Conservation (phyloP, 768 basidiomycete species). For the Piloderma croceum region DNA sequence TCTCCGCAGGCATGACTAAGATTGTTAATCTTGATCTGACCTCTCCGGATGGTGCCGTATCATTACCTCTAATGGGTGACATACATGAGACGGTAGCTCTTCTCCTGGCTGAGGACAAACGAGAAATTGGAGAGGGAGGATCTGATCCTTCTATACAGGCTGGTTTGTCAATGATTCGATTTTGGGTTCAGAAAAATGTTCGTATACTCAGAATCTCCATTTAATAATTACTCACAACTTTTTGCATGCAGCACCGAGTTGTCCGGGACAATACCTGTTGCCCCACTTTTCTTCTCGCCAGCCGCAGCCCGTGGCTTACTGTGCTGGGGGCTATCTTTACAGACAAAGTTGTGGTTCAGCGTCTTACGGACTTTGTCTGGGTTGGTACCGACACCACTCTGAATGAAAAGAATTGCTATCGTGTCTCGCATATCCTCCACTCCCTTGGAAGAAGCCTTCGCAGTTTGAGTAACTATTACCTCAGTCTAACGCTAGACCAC, state of each 20-base stretch:
- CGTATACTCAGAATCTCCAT: no score
- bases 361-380: conserved; percentile 30
- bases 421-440: conserved; percentile 16
- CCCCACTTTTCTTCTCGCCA: conserved; percentile 26
- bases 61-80: no score
- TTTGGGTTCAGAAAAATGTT: conserved; percentile 12
- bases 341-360: conserved; percentile 23
- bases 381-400: conserved; percentile 11
- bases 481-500: conserved; percentile 7
- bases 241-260: no score
- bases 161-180: conserved; percentile 15
- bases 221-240: no score
- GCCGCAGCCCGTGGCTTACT: conserved; percentile 24
- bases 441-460: conserved; percentile 14
- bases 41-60: neutral
- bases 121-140: conserved; percentile 22
- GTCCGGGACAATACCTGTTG: no score
- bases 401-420: conserved; percentile 9
- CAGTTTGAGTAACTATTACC: conserved; percentile 12
- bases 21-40: neutral
- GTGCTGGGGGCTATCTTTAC: conserved; percentile 30
- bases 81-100: neutral
- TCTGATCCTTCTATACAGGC: conserved; percentile 28
- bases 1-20: neutral
- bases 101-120: conserved; percentile 19